Evolutionary conservation across 164 flowering plant species (phyloP), one percentile per base, ranked within the genome.

Genomic region (Vitis cinerea): DNA sequence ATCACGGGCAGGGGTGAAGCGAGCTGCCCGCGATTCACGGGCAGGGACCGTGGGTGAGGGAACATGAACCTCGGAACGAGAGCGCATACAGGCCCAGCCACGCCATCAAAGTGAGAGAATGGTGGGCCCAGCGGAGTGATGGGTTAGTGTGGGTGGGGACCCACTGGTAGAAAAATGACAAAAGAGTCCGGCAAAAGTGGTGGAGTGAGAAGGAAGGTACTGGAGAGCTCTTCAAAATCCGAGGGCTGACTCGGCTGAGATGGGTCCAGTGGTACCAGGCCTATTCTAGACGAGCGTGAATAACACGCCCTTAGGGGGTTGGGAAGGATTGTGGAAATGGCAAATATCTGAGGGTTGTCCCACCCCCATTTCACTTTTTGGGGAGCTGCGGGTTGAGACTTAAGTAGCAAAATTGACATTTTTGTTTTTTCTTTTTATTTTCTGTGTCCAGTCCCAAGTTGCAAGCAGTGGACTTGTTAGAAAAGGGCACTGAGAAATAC

Each of bases 1-100:
- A 29, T 19, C 3, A 44, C 37, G 70, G 66, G 63, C 65, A 48
- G 66, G 12, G 8, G 1, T 56, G 64, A 48, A 23, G 17, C 47
- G 58, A 49, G 70, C 53, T 52, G 65, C 55, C 74, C 70, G 65
- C 2, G 44, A 44, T 50, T 27, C 55, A 10, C 70, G 71, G 71
- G 71, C 75, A 61, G 71, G 10, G 51, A 64, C 61, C 29, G 51
- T 63, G 27, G 52, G 50, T 50, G 59, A 51, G 72, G 76, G 70
- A 49, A 58, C 76, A 68, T 58, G 64, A 63, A 57, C 72, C 72
- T 73, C 67, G 76, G 54, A 63, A 68, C 37, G 13, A 10, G 76
- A 31, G 76, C 71, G 14, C n/a, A 23, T 4, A 29, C 48, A 13
- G 8, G 65, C 47, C 56, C 57, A 23, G 27, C 27, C 66, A 50